phyloP scores from a whole-genome alignment of 1,139 yeast genomes.

The Yamadazyma spencermartinsiae region DNA sequence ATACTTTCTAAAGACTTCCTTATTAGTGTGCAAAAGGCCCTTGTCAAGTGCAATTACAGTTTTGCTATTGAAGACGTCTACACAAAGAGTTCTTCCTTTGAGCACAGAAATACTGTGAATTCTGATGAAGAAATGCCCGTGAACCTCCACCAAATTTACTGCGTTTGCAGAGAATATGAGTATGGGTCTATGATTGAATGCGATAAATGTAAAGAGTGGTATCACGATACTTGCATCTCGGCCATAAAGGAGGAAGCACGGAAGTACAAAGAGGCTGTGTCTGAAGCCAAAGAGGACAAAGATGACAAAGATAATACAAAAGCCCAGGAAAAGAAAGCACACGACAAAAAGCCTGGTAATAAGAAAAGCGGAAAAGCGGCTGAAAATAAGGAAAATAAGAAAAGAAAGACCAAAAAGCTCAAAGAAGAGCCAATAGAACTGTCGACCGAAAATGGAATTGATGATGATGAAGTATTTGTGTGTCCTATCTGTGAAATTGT shows the following conservation, averaged over 20 bases:
- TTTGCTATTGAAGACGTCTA: slow-evolving; percentile 42
- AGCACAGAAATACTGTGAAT: slow-evolving; percentile 11
- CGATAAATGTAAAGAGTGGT: slow-evolving; percentile 80
- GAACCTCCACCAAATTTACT: slow-evolving; percentile 40
- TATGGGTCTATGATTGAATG: slow-evolving; percentile 79
- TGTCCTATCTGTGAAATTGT: slow-evolving; percentile 66
- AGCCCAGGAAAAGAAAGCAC: not conserved
- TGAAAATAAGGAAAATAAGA: slow-evolving; percentile 1
- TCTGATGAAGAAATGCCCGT: slow-evolving; percentile 13
- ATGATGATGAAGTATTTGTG: slow-evolving; percentile 43
- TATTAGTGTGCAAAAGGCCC: slow-evolving; percentile 7
- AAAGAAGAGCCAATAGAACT: slow-evolving; percentile 20
- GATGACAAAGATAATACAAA: slow-evolving; percentile 14
- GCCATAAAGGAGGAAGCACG: not conserved
- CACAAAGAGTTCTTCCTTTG: slow-evolving; percentile 27
- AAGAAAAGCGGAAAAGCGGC: not conserved
- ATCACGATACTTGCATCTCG: slow-evolving; percentile 68
- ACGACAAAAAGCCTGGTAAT: not conserved
- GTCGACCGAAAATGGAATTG: slow-evolving; percentile 25
- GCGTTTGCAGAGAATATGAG: slow-evolving; percentile 71
- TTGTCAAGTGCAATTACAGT: slow-evolving; percentile 34
- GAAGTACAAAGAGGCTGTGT: not conserved
- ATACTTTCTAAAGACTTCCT: slow-evolving; percentile 10
- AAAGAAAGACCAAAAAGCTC: not conserved
- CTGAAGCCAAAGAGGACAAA: slow-evolving; percentile 24